Percentiles rank a stretch among this genome's conserved stretches.
Conservation (phyloP, 148 eudicot genomes). For the Silene conica region DNA sequence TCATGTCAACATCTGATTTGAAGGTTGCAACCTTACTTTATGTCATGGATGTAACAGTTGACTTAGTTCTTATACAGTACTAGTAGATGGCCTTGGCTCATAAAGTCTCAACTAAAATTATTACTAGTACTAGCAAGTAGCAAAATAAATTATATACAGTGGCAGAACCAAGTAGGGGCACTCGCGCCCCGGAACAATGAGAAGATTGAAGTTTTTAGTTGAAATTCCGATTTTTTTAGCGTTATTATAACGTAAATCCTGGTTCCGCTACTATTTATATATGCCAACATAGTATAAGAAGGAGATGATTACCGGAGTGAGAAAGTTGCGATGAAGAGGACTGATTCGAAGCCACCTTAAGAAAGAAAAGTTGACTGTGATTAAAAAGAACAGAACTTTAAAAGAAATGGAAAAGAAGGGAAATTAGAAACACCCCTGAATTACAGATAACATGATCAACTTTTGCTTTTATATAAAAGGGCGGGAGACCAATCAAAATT, state of each 20-base stretch:
- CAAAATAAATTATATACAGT: too few species aligned
- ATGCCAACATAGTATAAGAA: neutral
- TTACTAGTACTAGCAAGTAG: neutral
- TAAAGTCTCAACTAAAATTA: neutral
- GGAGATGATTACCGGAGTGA: neutral
- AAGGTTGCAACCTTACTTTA: neutral
- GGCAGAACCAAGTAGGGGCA: too few species aligned
- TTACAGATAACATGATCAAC: neutral
- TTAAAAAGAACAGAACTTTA: neutral
- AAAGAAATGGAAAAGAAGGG: neutral
- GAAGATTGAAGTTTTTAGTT: too few species aligned
- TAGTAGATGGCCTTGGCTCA: too few species aligned
- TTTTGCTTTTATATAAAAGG: slow-evolving; percentile 32
- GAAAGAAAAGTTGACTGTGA: neutral
- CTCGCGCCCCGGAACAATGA: too few species aligned
- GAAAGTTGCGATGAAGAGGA: slow-evolving; percentile 7
- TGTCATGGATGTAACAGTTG: neutral
- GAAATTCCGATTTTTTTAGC: too few species aligned
- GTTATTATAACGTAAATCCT: too few species aligned
- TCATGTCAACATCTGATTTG: neutral
- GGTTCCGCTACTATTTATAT: neutral
- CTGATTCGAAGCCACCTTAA: slow-evolving; percentile 7
- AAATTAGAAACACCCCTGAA: neutral
- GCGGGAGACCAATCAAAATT: slow-evolving; percentile 17
- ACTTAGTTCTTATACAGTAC: too few species aligned